A percentile compares a stretch with the other conserved stretches of the same genome.
These are phyloP conservation scores for Hypoxylon intermedium DNA, from an alignment of 495 filamentous ascomycete species.

Conservation along the genomic window DNA sequence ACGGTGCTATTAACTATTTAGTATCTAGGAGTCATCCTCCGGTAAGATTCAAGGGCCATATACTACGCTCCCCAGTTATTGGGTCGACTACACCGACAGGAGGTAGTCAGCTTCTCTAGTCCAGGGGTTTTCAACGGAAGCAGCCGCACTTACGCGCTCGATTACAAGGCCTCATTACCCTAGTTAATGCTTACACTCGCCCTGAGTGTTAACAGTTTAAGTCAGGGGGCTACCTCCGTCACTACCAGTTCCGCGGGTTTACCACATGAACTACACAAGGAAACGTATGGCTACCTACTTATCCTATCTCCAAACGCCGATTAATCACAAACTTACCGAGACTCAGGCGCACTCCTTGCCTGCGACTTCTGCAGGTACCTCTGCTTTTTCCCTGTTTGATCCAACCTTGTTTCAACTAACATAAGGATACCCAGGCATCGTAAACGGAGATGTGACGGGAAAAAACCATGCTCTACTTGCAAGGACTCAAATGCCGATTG, in stretches of 20 bases:
- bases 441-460: slow-evolving; percentile 46
- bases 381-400: background rate
- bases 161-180: slow-evolving; percentile 15
- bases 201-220: slow-evolving; percentile 29
- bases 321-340: slow-evolving; percentile 26
- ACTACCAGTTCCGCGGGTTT: slow-evolving; percentile 22
- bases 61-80: slow-evolving; percentile 29
- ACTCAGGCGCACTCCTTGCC: slow-evolving; percentile 43
- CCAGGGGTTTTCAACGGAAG: slow-evolving; percentile 38
- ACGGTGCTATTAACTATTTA: slow-evolving; percentile 23
- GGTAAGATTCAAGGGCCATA: slow-evolving; percentile 18
- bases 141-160: slow-evolving; percentile 35
- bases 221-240: slow-evolving; percentile 27
- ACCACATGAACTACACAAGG: slow-evolving; percentile 47
- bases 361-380: slow-evolving; percentile 46
- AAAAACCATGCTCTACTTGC: slow-evolving; percentile 45
- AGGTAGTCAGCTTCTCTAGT: slow-evolving; percentile 5
- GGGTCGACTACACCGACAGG: slow-evolving; percentile 23
- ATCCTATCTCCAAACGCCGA: slow-evolving; percentile 6
- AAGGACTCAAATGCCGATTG: slow-evolving; percentile 46
- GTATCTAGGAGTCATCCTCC: slow-evolving; percentile 20
- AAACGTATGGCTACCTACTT: slow-evolving; percentile 38
- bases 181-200: slow-evolving; percentile 32
- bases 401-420: slow-evolving; percentile 13
- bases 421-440: slow-evolving; percentile 40